Evolutionary conservation across 257 asterid species (phyloP).

Genomic region (Lantana camara): DNA sequence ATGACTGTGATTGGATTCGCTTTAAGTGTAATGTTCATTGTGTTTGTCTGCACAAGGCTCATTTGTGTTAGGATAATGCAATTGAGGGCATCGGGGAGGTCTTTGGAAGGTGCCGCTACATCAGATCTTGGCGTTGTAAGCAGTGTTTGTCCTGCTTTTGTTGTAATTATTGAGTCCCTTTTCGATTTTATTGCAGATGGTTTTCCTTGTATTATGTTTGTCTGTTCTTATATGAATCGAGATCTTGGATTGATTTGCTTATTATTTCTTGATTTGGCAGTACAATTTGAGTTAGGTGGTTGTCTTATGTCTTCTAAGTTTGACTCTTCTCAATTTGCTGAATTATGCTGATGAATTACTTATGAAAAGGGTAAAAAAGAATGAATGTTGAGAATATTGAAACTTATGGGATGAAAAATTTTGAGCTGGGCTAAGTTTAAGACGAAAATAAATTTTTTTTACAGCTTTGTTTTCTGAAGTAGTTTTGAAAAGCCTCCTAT

Average conservation of each 20-base stretch:
- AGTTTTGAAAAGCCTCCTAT: neutral
- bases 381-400: too few relatives aligned
- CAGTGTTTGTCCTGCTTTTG: constrained; percentile 22
- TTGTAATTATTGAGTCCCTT: neutral
- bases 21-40: constrained; percentile 75
- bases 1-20: constrained; percentile 91
- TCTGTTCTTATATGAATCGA: neutral
- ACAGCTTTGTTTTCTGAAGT: constrained; percentile 22
- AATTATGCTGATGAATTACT: neutral
- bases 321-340: neutral
- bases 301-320: too few relatives aligned
- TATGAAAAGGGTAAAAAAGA: too few relatives aligned
- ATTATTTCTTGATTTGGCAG: neutral
- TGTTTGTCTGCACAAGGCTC: constrained; percentile 83
- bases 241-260: constrained; percentile 19
- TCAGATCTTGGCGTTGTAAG: constrained; percentile 80
- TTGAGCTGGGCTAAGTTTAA: too few relatives aligned
- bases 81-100: constrained; percentile 52
- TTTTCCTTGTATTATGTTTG: constrained; percentile 16
- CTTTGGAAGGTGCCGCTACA: too few relatives aligned
- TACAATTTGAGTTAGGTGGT: neutral
- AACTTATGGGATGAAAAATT: too few relatives aligned
- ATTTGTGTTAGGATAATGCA: constrained; percentile 85
- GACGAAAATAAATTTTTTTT: too few relatives aligned
- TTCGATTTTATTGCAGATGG: constrained; percentile 20